Evolutionary conservation across 2,329 filamentous ascomycete species (phyloP).

Genomic region (Trematosphaeria pertusa): DNA sequence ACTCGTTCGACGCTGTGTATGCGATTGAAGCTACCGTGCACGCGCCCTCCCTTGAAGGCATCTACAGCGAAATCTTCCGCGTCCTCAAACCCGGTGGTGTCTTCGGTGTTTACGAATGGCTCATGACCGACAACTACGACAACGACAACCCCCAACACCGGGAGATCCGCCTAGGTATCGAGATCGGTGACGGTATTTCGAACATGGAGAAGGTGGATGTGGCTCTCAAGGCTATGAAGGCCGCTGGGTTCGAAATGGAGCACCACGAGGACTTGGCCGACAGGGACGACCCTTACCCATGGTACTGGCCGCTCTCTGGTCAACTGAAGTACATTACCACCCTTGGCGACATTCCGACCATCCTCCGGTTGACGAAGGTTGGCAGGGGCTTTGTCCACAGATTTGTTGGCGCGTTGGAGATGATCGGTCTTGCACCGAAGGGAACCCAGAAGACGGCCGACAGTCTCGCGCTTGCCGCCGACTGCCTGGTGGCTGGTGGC

Average conservation of each 20-base stretch:
- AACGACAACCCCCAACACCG: constrained; percentile 86
- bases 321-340: constrained; percentile 83
- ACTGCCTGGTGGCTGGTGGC: constrained; percentile 86
- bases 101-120: constrained; percentile 98
- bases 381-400: constrained; percentile 78
- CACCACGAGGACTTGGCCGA: constrained; percentile 87
- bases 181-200: constrained; percentile 94
- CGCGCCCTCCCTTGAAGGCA: constrained; percentile 85
- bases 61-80: constrained; percentile 93
- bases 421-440: constrained; percentile 73
- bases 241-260: constrained; percentile 84
- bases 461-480: constrained; percentile 80
- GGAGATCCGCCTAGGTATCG: constrained; percentile 90
- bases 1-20: constrained; percentile 93
- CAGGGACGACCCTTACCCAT: constrained; percentile 76
- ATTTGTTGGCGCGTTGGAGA: constrained; percentile 79
- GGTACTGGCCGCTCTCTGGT: constrained; percentile 93
- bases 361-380: constrained; percentile 86
- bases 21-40: constrained; percentile 98
- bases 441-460: constrained; percentile 97
- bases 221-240: constrained; percentile 80
- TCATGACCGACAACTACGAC: constrained; percentile 97
- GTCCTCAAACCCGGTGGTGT: constrained; percentile 94
- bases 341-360: constrained; percentile 80
- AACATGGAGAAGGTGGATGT: constrained; percentile 94